Conservation (phyloP, 495 filamentous ascomycete species). For the Sordaria brevicollis region DNA sequence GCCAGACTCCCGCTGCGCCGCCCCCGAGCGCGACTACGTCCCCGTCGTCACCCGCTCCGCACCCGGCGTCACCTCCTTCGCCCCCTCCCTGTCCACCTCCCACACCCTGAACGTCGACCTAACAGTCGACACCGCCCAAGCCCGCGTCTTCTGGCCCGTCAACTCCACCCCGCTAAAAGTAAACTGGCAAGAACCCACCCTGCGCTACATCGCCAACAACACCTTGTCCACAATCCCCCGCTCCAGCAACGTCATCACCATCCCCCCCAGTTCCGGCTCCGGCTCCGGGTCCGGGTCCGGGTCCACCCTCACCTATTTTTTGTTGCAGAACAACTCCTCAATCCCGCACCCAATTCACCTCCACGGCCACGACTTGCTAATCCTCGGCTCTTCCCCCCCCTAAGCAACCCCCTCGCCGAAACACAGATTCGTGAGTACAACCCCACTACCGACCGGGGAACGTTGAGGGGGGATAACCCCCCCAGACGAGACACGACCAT, state of each 20-base stretch:
- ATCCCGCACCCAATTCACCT: constrained; percentile 39
- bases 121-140: constrained; percentile 8
- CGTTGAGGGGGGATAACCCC: constrained; percentile 31
- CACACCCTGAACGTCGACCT: constrained; percentile 17
- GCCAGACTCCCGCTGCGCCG: constrained; percentile 12
- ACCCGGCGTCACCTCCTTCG: constrained; percentile 9
- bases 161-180: constrained; percentile 24
- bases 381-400: constrained; percentile 35
- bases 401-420: constrained; percentile 3
- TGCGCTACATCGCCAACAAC: constrained; percentile 19
- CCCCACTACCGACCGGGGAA: constrained; percentile 9
- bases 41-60: constrained; percentile 14
- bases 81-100: neutral
- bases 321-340: constrained; percentile 37
- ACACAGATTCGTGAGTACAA: constrained; percentile 20
- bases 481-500: constrained; percentile 52
- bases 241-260: constrained; percentile 9
- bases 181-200: constrained; percentile 23
- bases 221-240: constrained; percentile 14
- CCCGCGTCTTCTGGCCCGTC: constrained; percentile 26
- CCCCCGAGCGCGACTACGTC: neutral
- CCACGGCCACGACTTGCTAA: constrained; percentile 42
- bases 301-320: constrained; percentile 25
- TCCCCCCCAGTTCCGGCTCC: no score
- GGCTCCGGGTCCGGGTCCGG: no score